Base-by-base conservation (phyloP, 257 asterid genomes). In the Penstemon barbatus region DNA sequence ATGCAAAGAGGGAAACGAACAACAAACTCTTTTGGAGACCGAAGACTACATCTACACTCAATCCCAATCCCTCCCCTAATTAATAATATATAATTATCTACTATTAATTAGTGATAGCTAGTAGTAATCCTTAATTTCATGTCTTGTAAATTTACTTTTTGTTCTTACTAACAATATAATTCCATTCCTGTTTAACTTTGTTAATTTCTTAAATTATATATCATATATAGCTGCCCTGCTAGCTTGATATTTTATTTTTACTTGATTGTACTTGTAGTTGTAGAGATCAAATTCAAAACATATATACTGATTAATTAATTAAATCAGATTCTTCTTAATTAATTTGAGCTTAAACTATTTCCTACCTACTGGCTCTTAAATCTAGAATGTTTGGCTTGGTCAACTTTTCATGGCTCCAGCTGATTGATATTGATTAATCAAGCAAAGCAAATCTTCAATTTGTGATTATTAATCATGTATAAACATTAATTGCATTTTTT, bases 41-140 rank as follows among this genome's bases (percentile, higher is more conserved):
- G 83, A 78, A 66, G 86, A 75, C 48, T 81, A 81, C 59, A 79
- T 81, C 65, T 78, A 81, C 50, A 81, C 86, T 38, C 83, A 81
- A 58, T 78, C 84, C 12, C 83, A 81, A 58, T 78, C 84, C 12
- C 69, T 73, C 65, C 86, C 86, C 45, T 81, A 44, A 57, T 13
- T 43, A 15, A 15, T 15, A 15, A 15, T 15, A 15, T 15, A 15
- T 15, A 0, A 15, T 15, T 15, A 15, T 15, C 18, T 15, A 15
- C 18, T 15, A 15, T 15, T 15, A 15, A 15, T 15, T 15, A 15
- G 18, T 15, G 18, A 15, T 15, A 36, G 53, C 33, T 52, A 33
- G 5, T 36, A 8, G n/a, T 36, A 12, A 33, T 57, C 53, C 53
- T 61, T 41, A 38, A 8, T 59, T 5, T 45, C 7, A 6, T 57